These are phyloP conservation scores for Coelastrella sp. DNA, from an alignment of 139 green algal species.

Conservation along the genomic window DNA sequence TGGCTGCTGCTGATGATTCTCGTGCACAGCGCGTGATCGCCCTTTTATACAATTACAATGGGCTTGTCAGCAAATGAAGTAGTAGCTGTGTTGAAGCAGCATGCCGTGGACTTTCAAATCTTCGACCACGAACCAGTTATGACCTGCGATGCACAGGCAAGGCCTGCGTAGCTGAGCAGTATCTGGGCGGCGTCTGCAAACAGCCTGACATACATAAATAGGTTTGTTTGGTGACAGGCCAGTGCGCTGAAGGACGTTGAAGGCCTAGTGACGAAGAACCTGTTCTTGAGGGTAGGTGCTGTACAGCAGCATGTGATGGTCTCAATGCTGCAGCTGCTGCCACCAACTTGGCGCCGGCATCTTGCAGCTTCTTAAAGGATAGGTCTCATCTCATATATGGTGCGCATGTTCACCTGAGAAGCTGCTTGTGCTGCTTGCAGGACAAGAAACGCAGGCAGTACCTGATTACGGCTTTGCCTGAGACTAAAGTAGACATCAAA, in stretches of 20 bases:
- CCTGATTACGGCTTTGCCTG: slow-evolving; percentile 68
- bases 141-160: slow-evolving; percentile 44
- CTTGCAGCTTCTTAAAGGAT: too few species aligned
- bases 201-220: not conserved
- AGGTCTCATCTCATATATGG: too few species aligned
- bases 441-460: slow-evolving; percentile 82
- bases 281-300: slow-evolving; percentile 64
- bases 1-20: not conserved
- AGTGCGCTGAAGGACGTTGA: slow-evolving; percentile 4
- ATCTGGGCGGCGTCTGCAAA: too few species aligned
- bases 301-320: not conserved
- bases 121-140: slow-evolving; percentile 42
- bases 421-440: slow-evolving; percentile 49
- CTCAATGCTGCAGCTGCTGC: too few species aligned
- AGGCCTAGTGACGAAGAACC: slow-evolving; percentile 64
- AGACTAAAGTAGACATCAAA: slow-evolving; percentile 79
- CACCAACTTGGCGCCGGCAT: too few species aligned
- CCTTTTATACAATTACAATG: not conserved
- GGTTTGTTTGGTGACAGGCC: not conserved
- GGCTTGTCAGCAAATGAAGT: slow-evolving; percentile 26
- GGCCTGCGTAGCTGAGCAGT: not conserved
- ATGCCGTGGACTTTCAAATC: slow-evolving; percentile 26
- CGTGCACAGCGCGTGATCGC: not conserved
- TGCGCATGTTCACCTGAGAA: not conserved
- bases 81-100: slow-evolving; percentile 21